Conservation (phyloP, 2,329 filamentous ascomycete species). For the Sarocladium strictum region DNA sequence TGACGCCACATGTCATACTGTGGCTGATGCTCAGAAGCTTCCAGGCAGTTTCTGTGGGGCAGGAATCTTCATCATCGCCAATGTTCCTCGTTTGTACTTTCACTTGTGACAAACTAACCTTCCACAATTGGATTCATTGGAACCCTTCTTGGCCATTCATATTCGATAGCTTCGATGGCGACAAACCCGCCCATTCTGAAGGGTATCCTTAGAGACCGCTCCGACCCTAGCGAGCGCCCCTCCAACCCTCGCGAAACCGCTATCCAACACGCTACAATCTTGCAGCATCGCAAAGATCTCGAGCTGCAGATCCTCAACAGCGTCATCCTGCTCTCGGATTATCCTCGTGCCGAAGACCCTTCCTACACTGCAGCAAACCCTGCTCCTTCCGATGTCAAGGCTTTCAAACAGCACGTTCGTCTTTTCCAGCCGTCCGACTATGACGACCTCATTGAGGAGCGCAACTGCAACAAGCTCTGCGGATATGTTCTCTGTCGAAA, state of each 20-base stretch:
- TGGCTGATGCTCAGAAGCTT: conserved; percentile 7
- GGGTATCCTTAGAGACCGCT: conserved; percentile 54
- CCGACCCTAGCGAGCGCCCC: conserved; percentile 19
- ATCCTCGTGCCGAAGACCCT: conserved; percentile 33
- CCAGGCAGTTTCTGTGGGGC: background rate
- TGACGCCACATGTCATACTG: background rate
- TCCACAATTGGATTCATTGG: too few relatives aligned
- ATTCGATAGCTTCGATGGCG: conserved; percentile 17
- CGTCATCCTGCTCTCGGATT: conserved; percentile 65
- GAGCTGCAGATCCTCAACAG: conserved; percentile 67
- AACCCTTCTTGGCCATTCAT: too few relatives aligned
- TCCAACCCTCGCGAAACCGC: conserved; percentile 56
- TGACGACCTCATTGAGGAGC: conserved; percentile 81
- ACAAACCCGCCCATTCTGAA: conserved; percentile 34
- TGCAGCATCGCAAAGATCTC: conserved; percentile 76
- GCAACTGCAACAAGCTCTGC: conserved; percentile 76
- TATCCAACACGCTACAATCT: conserved; percentile 72
- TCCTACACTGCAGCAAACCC: conserved; percentile 37
- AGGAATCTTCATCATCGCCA: background rate
- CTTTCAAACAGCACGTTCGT: conserved; percentile 61
- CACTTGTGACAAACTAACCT: background rate
- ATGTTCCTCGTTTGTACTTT: background rate
- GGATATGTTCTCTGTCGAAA: conserved; percentile 76
- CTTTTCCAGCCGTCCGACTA: conserved; percentile 85
- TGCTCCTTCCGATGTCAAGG: conserved; percentile 51